Percentiles rank a stretch among this genome's conserved stretches.
These are phyloP conservation scores for Suillus discolor DNA, from an alignment of 768 basidiomycete species.

Conservation along the genomic window DNA sequence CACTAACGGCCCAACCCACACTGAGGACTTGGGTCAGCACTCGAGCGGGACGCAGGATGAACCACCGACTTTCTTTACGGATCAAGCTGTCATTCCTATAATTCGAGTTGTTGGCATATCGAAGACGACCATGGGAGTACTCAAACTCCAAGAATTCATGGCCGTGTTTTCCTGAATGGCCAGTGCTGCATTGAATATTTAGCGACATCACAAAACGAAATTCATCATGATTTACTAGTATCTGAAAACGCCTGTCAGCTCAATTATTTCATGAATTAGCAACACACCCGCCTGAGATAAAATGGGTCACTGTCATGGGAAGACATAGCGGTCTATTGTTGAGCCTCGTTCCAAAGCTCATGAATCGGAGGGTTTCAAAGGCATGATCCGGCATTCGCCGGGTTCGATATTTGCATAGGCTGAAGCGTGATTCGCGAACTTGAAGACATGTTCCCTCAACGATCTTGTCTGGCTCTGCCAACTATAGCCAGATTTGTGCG, in stretches of 20 bases:
- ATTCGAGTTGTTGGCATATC: constrained; percentile 99
- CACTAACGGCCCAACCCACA: constrained; percentile 93
- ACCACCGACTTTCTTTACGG: constrained; percentile 90
- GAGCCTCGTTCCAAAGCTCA: neutral
- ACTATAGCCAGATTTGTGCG: constrained; percentile 26
- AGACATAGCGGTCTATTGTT: constrained; percentile 11
- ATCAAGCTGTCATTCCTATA: constrained; percentile 98
- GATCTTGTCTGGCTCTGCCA: constrained; percentile 21
- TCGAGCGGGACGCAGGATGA: neutral
- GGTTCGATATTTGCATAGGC: constrained; percentile 5
- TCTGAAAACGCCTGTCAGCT: constrained; percentile 34
- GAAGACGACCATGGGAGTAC: constrained; percentile 92
- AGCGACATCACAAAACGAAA: constrained; percentile 7
- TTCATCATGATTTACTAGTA: constrained; percentile 47
- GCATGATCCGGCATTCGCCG: constrained; percentile 20
- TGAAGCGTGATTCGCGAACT: neutral
- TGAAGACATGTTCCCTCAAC: constrained; percentile 35
- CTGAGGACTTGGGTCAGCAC: constrained; percentile 41
- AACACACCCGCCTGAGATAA: constrained; percentile 61
- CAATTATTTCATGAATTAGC: constrained; percentile 14
- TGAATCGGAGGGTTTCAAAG: neutral
- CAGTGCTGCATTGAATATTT: constrained; percentile 47
- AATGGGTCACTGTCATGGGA: constrained; percentile 70
- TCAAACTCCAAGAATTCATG: constrained; percentile 99
- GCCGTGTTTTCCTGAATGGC: constrained; percentile 98